Conservation (phyloP, 1,284 basidiomycete species). For the Rhodotorula sp. region DNA sequence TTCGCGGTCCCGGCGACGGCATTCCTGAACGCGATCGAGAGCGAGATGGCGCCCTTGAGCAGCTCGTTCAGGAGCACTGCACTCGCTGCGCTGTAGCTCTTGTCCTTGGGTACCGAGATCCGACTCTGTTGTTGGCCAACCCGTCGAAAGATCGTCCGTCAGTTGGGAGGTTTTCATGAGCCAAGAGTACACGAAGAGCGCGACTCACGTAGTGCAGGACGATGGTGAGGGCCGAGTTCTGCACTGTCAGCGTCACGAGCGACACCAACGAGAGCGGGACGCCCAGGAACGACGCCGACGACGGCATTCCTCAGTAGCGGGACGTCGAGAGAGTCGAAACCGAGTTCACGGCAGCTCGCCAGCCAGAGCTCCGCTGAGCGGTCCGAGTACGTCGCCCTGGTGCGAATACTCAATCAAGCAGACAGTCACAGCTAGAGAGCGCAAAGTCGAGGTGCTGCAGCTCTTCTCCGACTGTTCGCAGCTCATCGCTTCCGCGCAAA, state of each 20-base stretch:
- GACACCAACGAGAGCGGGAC: slow-evolving; percentile 38
- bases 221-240: slow-evolving; percentile 84
- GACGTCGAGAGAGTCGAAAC: background rate
- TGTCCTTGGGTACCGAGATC: slow-evolving; percentile 41
- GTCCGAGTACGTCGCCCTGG: background rate
- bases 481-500: too few species aligned
- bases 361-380: background rate
- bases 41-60: slow-evolving; percentile 82
- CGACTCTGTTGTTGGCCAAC: slow-evolving; percentile 43
- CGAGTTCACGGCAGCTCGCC: background rate
- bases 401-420: too few species aligned
- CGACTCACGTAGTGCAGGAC: slow-evolving; percentile 75
- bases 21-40: slow-evolving; percentile 61
- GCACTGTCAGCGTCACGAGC: slow-evolving; percentile 83
- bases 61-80: slow-evolving; percentile 92
- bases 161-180: background rate
- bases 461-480: too few species aligned
- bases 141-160: background rate
- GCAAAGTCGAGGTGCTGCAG: too few species aligned
- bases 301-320: background rate
- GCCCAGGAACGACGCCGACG: slow-evolving; percentile 14
- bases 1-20: slow-evolving; percentile 12
- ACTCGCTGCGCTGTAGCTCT: slow-evolving; percentile 79
- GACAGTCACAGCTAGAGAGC: too few species aligned
- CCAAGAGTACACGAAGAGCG: background rate